Conservation (phyloP, 176 grass and related monocot genomes). For the Secale cereale region DNA sequence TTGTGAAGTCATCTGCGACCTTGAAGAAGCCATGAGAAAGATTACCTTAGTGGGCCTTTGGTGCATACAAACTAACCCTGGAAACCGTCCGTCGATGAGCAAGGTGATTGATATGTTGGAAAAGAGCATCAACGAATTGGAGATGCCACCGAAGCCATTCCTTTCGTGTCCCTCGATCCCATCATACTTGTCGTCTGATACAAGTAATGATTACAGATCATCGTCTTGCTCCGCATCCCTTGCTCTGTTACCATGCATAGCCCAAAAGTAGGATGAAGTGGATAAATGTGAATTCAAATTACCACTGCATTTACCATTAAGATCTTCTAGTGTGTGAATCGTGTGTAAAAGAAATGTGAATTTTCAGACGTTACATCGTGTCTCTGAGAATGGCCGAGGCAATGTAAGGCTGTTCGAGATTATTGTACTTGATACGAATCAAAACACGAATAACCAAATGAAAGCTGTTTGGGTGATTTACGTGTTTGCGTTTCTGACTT, state of each 20-base stretch:
- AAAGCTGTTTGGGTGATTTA: neutral
- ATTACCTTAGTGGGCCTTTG: constrained; percentile 40
- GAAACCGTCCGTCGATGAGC: constrained; percentile 45
- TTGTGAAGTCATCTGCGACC: constrained; percentile 12
- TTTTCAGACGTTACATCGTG: neutral
- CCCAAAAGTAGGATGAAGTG: no score
- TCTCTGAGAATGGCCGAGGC: neutral
- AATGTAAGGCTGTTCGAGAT: neutral
- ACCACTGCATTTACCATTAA: neutral
- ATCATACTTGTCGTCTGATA: neutral
- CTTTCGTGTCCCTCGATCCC: neutral
- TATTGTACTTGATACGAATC: neutral
- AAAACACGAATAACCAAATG: neutral
- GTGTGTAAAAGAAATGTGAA: neutral
- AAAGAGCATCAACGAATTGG: constrained; percentile 29
- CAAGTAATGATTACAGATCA: neutral
- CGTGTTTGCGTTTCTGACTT: neutral
- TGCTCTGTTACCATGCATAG: no score
- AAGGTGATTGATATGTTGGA: constrained; percentile 54
- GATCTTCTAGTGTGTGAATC: neutral
- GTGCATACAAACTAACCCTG: constrained; percentile 37
- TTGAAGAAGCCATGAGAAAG: no score
- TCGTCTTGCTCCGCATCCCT: no score
- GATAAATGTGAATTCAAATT: no score
- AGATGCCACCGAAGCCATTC: constrained; percentile 39